phyloP scores from a whole-genome alignment of 495 filamentous ascomycete species.

The Penicillium waksmanii region DNA sequence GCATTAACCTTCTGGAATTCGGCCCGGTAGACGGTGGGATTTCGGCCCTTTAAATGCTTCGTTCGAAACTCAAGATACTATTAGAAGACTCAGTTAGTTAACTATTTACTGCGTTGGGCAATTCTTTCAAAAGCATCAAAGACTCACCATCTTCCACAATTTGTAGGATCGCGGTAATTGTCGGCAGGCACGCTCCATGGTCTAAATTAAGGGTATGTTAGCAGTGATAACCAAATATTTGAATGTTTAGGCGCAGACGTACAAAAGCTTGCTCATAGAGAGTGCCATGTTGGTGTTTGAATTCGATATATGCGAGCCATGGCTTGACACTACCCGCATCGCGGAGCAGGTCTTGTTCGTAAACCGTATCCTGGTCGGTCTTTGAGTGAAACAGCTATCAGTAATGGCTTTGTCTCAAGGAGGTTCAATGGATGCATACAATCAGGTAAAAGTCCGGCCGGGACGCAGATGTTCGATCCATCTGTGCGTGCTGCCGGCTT shows the following conservation, averaged over 20 bases:
- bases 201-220: conserved; percentile 29
- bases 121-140: conserved; percentile 11
- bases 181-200: conserved; percentile 86
- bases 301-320: conserved; percentile 94
- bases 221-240: conserved; percentile 8
- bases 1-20: conserved; percentile 95
- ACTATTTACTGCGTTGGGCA: background rate
- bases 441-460: conserved; percentile 75
- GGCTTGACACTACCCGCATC: conserved; percentile 87
- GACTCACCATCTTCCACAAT: conserved; percentile 90
- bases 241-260: conserved; percentile 16
- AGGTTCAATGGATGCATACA: conserved; percentile 53
- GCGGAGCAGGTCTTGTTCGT: conserved; percentile 93
- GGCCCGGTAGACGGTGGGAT: conserved; percentile 75
- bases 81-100: conserved; percentile 16
- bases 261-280: conserved; percentile 92
- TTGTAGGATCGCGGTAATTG: conserved; percentile 95
- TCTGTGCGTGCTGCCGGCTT: conserved; percentile 54
- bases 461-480: conserved; percentile 49
- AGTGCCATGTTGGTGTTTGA: conserved; percentile 85
- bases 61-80: conserved; percentile 87
- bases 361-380: conserved; percentile 87
- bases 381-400: conserved; percentile 29
- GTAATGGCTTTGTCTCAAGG: conserved; percentile 5
- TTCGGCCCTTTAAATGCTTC: conserved; percentile 81